These are phyloP conservation scores for Iris pallida DNA, from an alignment of 116 monocot species.

Conservation along the genomic window DNA sequence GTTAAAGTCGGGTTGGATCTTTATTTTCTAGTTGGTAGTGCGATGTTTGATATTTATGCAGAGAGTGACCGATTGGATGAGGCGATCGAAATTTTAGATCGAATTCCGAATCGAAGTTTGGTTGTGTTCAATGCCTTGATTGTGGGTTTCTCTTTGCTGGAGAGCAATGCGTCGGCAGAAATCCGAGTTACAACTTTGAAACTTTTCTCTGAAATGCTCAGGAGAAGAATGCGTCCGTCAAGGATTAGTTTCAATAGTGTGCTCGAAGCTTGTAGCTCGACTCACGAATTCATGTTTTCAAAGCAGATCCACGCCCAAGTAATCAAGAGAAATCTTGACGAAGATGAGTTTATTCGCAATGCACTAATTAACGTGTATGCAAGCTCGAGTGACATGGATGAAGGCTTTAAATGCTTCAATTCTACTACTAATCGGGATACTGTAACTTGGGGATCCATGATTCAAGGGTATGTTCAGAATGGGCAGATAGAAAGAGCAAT, in stretches of 20 bases:
- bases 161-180: constrained; percentile 10
- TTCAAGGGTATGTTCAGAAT: constrained; percentile 30
- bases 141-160: constrained; percentile 32
- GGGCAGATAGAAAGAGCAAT: constrained; percentile 28
- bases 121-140: constrained; percentile 47
- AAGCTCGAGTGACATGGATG: constrained; percentile 3
- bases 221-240: constrained; percentile 28
- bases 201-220: constrained; percentile 27
- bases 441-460: constrained; percentile 26
- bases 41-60: constrained; percentile 33
- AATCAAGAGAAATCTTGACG: constrained; percentile 23
- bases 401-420: constrained; percentile 32
- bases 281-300: constrained; percentile 15
- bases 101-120: constrained; percentile 21
- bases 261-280: constrained; percentile 30
- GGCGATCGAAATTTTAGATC: constrained; percentile 25
- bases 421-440: constrained; percentile 9
- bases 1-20: constrained; percentile 38
- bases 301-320: constrained; percentile 38
- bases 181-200: constrained; percentile 14
- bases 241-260: constrained; percentile 30
- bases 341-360: constrained; percentile 23
- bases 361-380: constrained; percentile 30
- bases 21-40: constrained; percentile 31
- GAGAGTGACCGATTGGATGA: constrained; percentile 39